Evolutionary conservation across 768 basidiomycete species (phyloP), one percentile per base, ranked within the genome.

Genomic region (Mycena leptocephala): DNA sequence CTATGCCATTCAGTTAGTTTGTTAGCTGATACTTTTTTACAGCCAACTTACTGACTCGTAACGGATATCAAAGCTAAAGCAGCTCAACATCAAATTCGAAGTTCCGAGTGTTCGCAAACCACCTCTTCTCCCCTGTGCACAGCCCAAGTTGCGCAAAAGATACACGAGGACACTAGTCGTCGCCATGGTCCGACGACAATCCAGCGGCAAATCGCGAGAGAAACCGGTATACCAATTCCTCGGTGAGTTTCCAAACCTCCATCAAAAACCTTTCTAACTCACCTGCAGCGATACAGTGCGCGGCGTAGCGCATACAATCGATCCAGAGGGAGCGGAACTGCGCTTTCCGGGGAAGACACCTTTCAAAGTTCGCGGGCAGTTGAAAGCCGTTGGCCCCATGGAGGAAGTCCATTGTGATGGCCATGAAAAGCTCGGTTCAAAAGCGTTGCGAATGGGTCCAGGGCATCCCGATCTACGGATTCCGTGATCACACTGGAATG

Each of bases 381-480:
- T 73, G 37, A 73, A 39, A 10, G 51, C 46, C 30, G 61, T 64
- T 53, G 70, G n/a, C 14, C 39, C 48, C 2, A 33, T 65, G 24
- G 33, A 78, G 48, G 61, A 79, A 46, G 30, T 69, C 18, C 74
- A 78, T 51, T 26, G 39, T 5, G 80, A 81, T 71, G 80, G 78
- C 6, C 80, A 81, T 65, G 80, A 80, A 51, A 81, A 80, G 46
- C 70, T 81, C 7, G 43, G 20, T 11, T 43, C 30, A 16, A 69
- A 75, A 51, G 78, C 79, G 8, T 35, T 81, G 30, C 22, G 56
- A 26, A 79, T 81, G 77, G 80, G 78, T 24, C 58, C 46, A 10
- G 74, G 56, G 76, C 10, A 67, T 81, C 51, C 61, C 70, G 2
- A 75, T 81, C 35, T 81, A 81, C 64, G 78, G 56, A 7, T 37